These are phyloP conservation scores for Gaeumannomyces tritici DNA, from an alignment of 2,329 filamentous ascomycete genomes.

Conservation along the genomic window DNA sequence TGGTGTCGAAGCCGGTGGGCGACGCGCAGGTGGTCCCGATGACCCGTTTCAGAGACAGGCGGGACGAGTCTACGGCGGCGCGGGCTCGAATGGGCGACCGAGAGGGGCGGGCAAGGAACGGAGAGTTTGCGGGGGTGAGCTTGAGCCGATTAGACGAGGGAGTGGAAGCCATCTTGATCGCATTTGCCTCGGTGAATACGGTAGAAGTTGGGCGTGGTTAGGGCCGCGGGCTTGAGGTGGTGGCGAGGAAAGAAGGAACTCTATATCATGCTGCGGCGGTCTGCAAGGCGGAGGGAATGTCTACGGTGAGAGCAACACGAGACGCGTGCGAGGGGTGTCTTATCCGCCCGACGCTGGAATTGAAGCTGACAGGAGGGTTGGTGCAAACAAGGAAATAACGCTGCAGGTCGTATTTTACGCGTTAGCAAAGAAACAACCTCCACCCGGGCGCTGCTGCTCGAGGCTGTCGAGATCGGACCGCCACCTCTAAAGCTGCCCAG, in stretches of 20 bases:
- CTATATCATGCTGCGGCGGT: conserved; percentile 3
- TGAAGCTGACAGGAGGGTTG: not conserved
- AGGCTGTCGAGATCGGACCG: not conserved
- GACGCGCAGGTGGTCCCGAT: conserved; percentile 84
- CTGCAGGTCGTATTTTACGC: not conserved
- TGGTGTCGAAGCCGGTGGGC: conserved; percentile 77
- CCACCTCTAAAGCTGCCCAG: not conserved
- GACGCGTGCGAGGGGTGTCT: not conserved
- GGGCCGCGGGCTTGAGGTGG: not conserved
- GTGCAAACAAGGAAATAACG: not conserved
- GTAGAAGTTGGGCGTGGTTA: not conserved
- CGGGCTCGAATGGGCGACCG: conserved; percentile 51
- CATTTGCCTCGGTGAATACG: conserved; percentile 30
- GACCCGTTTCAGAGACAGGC: conserved; percentile 69
- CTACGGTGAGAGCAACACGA: not conserved
- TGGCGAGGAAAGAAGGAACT: not conserved
- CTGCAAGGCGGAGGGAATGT: not conserved
- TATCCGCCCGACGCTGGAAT: not conserved
- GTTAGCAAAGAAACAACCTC: not conserved
- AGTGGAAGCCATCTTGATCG: conserved; percentile 48
- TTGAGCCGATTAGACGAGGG: conserved; percentile 49
- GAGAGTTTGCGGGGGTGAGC: conserved; percentile 69
- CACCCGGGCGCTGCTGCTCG: not conserved
- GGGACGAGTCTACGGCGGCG: conserved; percentile 41
- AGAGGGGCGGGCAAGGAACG: conserved; percentile 51